Conservation (phyloP, 305 asterid genomes). For the Fraxinus xanthoxyloides region DNA sequence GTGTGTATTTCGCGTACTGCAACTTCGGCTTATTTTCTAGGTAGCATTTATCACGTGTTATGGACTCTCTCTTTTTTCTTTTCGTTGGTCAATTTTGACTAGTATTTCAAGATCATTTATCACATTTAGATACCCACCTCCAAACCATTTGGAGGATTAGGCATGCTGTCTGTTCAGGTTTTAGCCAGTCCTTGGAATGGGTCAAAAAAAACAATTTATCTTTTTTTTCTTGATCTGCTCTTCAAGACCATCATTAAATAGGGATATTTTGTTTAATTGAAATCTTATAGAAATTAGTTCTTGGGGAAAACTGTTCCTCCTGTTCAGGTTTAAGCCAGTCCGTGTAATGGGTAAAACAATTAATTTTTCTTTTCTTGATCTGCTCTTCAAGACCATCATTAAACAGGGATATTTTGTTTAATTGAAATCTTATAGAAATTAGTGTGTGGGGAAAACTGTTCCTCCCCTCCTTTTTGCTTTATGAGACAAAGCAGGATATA, state of each 20-base stretch:
- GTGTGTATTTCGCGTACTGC: not conserved
- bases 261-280: not conserved
- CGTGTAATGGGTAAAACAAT: not conserved
- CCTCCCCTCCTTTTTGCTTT: not conserved
- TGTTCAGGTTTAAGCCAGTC: not conserved
- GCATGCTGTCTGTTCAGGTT: not conserved
- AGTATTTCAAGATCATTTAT: not conserved
- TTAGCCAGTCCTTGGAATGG: not conserved
- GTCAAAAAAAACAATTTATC: not conserved
- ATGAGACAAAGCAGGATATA: not conserved
- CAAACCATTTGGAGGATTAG: not conserved
- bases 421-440: not conserved
- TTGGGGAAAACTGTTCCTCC: not conserved
- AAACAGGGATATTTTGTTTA: not conserved
- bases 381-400: not conserved
- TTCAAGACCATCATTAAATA: not conserved
- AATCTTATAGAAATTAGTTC: not conserved
- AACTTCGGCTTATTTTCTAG: not conserved
- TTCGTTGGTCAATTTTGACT: not conserved
- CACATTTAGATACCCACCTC: slow-evolving; percentile 8
- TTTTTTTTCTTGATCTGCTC: slow-evolving; percentile 13
- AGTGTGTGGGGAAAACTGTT: not conserved
- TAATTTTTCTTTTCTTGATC: not conserved
- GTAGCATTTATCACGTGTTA: not conserved
- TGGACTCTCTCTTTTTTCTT: not conserved